A percentile compares a stretch with the other conserved stretches of the same genome.
Conservation (phyloP, 1,284 basidiomycete species). For the Xerocomus cyaneibrunnescens region DNA sequence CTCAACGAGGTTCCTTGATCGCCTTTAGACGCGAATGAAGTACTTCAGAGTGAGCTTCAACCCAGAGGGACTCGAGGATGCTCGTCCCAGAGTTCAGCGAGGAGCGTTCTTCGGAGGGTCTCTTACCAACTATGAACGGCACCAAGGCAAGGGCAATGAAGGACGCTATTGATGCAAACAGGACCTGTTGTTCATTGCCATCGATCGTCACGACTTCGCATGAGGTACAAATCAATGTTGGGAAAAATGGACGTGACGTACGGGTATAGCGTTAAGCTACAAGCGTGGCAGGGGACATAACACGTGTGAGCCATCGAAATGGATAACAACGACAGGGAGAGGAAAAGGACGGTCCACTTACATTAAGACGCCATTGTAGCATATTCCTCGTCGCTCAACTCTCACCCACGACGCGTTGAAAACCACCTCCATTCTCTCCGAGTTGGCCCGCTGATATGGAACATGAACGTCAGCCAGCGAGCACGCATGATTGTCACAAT, state of each 20-base stretch:
- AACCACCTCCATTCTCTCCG: background rate
- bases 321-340: no score
- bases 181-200: no score
- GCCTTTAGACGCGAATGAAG: background rate
- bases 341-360: background rate
- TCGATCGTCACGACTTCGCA: no score
- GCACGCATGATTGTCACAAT: background rate
- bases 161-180: background rate
- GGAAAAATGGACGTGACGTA: no score
- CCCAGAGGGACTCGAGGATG: conserved; percentile 1
- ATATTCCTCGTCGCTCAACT: background rate
- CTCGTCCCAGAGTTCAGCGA: background rate
- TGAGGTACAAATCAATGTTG: no score
- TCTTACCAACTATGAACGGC: background rate
- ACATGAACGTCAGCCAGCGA: background rate
- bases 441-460: background rate
- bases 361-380: background rate
- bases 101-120: background rate
- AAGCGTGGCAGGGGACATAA: background rate
- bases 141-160: background rate
- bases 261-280: background rate
- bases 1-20: background rate
- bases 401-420: background rate
- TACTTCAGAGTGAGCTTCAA: background rate
- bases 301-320: background rate